A percentile compares a stretch with the other conserved stretches of the same genome.
Evolutionary conservation across 441 rosid species (phyloP).

Genomic region (Populus hybrid): DNA sequence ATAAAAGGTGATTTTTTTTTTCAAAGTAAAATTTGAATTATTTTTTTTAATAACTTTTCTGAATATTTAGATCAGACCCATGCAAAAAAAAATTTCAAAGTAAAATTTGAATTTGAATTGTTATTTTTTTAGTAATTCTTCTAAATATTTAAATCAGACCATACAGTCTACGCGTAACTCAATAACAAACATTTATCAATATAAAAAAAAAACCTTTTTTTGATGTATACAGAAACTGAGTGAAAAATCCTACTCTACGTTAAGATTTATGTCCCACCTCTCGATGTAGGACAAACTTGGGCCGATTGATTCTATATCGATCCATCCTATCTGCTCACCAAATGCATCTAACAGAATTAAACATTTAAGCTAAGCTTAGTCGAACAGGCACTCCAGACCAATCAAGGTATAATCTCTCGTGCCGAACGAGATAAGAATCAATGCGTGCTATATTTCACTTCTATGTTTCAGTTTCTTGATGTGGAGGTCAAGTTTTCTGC

Average conservation of each 20-base stretch:
- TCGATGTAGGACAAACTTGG: background rate
- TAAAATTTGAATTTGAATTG: too few relatives aligned
- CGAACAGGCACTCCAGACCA: background rate
- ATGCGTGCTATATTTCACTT: background rate
- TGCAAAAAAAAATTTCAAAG: too few relatives aligned
- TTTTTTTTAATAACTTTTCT: too few relatives aligned
- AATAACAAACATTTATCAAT: too few relatives aligned
- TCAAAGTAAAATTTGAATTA: too few relatives aligned
- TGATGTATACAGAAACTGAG: background rate
- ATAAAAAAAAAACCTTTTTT: too few relatives aligned
- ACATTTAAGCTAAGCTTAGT: background rate
- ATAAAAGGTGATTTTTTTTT: too few relatives aligned
- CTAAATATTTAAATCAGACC: too few relatives aligned
- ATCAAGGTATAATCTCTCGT: background rate
- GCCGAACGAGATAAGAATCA: background rate
- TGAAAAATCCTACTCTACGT: background rate
- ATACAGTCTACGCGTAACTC: too few relatives aligned
- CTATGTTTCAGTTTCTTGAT: slow-evolving; percentile 2
- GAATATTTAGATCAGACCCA: too few relatives aligned
- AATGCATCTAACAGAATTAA: background rate
- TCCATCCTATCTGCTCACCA: background rate
- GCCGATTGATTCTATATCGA: background rate
- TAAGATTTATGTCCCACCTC: background rate
- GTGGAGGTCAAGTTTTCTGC: slow-evolving; percentile 15
- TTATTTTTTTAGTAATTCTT: too few relatives aligned